Conservation (phyloP, 768 basidiomycete genomes). For the Suillus occidentalis region DNA sequence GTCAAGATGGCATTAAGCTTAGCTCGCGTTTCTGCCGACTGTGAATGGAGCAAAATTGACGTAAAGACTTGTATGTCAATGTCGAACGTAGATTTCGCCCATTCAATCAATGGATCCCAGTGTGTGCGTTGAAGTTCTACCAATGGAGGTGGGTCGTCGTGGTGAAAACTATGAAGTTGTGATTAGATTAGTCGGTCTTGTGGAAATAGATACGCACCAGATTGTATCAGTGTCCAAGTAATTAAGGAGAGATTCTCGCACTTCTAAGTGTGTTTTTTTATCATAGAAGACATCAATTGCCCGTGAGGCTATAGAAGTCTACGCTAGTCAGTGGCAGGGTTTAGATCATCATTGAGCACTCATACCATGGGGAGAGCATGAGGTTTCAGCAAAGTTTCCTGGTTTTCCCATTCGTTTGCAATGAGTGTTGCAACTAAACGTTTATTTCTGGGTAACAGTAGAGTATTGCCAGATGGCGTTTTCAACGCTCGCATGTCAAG, state of each 20-base stretch:
- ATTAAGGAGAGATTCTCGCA: conserved; percentile 66
- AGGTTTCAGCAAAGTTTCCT: conserved; percentile 80
- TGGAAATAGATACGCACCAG: conserved; percentile 50
- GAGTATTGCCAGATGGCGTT: conserved; percentile 79
- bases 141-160: conserved; percentile 72
- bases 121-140: conserved; percentile 76
- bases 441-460: conserved; percentile 72
- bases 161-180: conserved; percentile 64
- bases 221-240: conserved; percentile 96
- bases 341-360: conserved; percentile 6
- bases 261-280: conserved; percentile 53
- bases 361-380: conserved; percentile 89
- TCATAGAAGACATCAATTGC: conserved; percentile 81
- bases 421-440: conserved; percentile 77
- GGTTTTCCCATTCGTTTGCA: conserved; percentile 96
- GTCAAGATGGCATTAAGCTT: conserved; percentile 59
- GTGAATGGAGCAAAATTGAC: conserved; percentile 68
- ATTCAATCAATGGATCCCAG: conserved; percentile 87
- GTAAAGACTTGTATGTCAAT: conserved; percentile 68
- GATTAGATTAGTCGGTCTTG: conserved; percentile 5
- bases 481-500: conserved; percentile 84
- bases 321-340: conserved; percentile 12
- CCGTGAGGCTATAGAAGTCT: conserved; percentile 92
- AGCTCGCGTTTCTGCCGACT: conserved; percentile 66
- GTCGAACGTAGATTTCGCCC: conserved; percentile 67